Conservation (phyloP, 192 early-diverging fungal species). For the Backusella circina region DNA sequence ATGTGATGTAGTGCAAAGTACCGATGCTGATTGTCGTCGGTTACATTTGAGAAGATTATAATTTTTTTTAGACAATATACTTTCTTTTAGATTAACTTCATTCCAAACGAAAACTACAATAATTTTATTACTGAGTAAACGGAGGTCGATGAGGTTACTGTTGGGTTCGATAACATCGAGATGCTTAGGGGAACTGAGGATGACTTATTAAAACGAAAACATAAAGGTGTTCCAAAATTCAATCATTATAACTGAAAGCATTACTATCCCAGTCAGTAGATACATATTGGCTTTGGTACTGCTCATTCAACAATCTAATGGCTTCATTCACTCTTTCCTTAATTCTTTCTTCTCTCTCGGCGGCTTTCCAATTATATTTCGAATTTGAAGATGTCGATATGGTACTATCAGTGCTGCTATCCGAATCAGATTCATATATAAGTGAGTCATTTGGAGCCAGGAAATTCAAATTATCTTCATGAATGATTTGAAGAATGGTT, state of each 20-base stretch:
- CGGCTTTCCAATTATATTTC: not conserved
- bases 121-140: no score
- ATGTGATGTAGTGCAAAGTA: no score
- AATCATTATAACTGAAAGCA: not conserved
- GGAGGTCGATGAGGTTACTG: no score
- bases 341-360: not conserved
- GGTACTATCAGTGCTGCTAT: not conserved
- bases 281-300: slow-evolving; percentile 3
- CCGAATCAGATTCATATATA: not conserved
- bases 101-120: no score
- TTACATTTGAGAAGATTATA: no score
- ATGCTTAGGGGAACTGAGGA: no score
- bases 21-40: no score
- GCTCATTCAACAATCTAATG: slow-evolving; percentile 1
- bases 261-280: not conserved
- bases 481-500: slow-evolving; percentile 1
- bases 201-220: no score
- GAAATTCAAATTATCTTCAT: not conserved
- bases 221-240: not conserved
- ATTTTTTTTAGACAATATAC: no score
- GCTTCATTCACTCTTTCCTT: not conserved
- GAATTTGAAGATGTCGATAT: not conserved
- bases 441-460: not conserved
- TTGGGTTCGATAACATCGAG: no score
- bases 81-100: no score